These are phyloP conservation scores for Aureobasidium subglaciale DNA, from an alignment of 2,329 filamentous ascomycete species.

Conservation along the genomic window DNA sequence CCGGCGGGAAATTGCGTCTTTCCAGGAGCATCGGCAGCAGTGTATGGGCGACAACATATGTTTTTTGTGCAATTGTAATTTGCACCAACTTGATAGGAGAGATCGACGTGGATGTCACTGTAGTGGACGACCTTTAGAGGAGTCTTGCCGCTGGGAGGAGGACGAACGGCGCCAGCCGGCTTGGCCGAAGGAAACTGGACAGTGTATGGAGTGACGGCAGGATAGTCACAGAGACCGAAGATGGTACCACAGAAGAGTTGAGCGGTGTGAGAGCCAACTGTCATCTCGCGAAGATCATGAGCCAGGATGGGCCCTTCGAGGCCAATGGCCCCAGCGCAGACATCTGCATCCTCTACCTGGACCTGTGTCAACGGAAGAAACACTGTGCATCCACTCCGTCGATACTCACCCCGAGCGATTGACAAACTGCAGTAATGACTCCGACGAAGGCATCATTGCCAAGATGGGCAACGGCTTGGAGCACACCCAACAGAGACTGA, in stretches of 20 bases:
- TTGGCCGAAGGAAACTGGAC: conserved; percentile 40
- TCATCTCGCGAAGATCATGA: conserved; percentile 41
- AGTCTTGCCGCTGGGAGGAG: conserved; percentile 39
- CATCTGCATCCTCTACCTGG: conserved; percentile 45
- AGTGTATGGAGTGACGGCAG: conserved; percentile 37
- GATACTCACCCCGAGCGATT: conserved; percentile 28
- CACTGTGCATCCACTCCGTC: neutral
- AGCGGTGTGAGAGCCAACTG: conserved; percentile 44
- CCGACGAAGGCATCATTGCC: conserved; percentile 38
- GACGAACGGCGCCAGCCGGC: conserved; percentile 29
- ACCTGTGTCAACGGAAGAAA: neutral
- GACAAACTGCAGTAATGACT: conserved; percentile 33
- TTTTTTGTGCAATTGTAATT: conserved; percentile 52
- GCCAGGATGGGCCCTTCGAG: conserved; percentile 50
- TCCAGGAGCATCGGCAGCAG: conserved; percentile 41
- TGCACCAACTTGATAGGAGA: conserved; percentile 46
- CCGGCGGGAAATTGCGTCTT: conserved; percentile 45
- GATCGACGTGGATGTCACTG: conserved; percentile 55
- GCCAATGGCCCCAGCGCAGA: conserved; percentile 47
- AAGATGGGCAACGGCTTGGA: conserved; percentile 39
- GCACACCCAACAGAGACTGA: conserved; percentile 29
- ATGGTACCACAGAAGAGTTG: conserved; percentile 47
- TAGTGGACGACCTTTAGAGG: conserved; percentile 52
- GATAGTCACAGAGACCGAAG: conserved; percentile 48
- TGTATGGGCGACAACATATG: conserved; percentile 53